phyloP scores from a whole-genome alignment of 805 yeast species.

The Yarrowia sp. region DNA sequence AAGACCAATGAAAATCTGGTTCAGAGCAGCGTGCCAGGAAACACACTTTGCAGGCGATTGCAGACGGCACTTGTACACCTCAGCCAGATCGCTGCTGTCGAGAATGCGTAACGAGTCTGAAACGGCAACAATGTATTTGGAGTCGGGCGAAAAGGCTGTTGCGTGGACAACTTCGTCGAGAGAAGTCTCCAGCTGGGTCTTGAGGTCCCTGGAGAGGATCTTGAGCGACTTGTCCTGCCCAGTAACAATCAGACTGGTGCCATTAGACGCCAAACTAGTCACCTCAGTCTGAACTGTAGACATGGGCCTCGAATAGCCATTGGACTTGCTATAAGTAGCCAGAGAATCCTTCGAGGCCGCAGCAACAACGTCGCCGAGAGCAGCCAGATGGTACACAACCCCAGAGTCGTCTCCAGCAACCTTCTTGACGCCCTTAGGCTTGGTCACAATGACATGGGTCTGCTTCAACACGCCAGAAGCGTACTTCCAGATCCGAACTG shows the following conservation, averaged over 20 bases:
- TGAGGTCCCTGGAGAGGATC: conserved; percentile 32
- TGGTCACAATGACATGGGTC: conserved; percentile 36
- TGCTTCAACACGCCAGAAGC: conserved; percentile 32
- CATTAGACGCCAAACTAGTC: conserved; percentile 38
- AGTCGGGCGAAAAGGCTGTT: conserved; percentile 35
- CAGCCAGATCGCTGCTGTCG: conserved; percentile 36
- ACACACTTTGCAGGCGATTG: conserved; percentile 28
- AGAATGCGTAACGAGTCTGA: conserved; percentile 33
- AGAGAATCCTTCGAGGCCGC: conserved; percentile 27
- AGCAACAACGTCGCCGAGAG: neutral
- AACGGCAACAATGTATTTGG: conserved; percentile 35
- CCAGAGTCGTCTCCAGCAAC: conserved; percentile 29
- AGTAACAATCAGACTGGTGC: neutral
- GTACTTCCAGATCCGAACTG: conserved; percentile 41
- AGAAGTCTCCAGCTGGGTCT: conserved; percentile 24
- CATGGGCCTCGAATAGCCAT: conserved; percentile 32
- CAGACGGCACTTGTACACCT: conserved; percentile 28
- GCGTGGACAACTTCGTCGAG: conserved; percentile 30
- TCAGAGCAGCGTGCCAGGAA: conserved; percentile 36
- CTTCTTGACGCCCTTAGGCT: conserved; percentile 31
- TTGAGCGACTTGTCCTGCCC: conserved; percentile 30
- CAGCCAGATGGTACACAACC: neutral
- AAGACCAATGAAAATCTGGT: conserved; percentile 38
- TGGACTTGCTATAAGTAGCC: conserved; percentile 33
- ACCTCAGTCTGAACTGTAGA: conserved; percentile 31